These are phyloP conservation scores for Graphilbum fragrans DNA, from an alignment of 2,329 filamentous ascomycete genomes.

Conservation along the genomic window DNA sequence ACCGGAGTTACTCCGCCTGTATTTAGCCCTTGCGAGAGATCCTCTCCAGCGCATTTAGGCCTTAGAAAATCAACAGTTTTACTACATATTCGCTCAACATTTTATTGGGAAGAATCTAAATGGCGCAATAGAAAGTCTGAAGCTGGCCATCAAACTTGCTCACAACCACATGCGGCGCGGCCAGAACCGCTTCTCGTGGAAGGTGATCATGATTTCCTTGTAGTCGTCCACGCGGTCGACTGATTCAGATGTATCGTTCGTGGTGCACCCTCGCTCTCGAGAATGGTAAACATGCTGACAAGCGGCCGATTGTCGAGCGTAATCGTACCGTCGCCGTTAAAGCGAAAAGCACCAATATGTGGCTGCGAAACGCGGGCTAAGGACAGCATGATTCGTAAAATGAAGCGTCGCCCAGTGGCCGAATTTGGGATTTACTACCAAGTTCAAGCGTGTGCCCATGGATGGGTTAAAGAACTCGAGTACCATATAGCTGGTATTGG, in stretches of 20 bases:
- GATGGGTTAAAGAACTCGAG: conserved; percentile 3
- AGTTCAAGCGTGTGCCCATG: neutral
- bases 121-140: too few relatives aligned
- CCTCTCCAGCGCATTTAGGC: too few relatives aligned
- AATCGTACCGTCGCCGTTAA: conserved; percentile 14
- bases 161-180: too few relatives aligned
- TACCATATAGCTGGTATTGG: conserved; percentile 3
- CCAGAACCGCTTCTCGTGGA: neutral
- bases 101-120: too few relatives aligned
- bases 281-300: conserved; percentile 14
- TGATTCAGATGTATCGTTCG: conserved; percentile 14
- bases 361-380: conserved; percentile 17
- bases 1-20: too few relatives aligned
- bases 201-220: neutral
- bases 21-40: too few relatives aligned
- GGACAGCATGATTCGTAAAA: conserved; percentile 15
- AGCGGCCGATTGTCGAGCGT: conserved; percentile 7
- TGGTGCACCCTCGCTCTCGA: conserved; percentile 20
- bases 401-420: conserved; percentile 1
- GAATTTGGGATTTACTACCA: neutral
- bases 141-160: too few relatives aligned
- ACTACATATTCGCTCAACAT: too few relatives aligned
- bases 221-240: neutral
- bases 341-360: conserved; percentile 16
- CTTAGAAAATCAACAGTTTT: too few relatives aligned